Conservation (phyloP, 2,329 filamentous ascomycete species). For the Ophiostoma sp. region DNA sequence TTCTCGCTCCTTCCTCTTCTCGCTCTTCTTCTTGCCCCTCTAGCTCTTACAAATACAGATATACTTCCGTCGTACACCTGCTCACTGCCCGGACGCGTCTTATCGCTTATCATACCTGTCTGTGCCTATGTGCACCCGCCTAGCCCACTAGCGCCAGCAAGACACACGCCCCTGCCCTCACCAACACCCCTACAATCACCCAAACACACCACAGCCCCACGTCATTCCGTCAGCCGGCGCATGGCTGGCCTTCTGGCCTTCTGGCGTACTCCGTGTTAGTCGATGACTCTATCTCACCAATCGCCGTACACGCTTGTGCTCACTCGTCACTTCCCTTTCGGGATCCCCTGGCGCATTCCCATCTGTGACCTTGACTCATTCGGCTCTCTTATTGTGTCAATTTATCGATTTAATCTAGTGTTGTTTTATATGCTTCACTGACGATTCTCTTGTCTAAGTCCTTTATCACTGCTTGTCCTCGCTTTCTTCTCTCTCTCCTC, state of each 20-base stretch:
- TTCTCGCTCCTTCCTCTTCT: not conserved
- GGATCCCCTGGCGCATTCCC: conserved; percentile 4
- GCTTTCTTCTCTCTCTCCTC: too few relatives aligned
- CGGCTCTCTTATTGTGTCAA: conserved; percentile 3
- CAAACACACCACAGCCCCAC: conserved; percentile 15
- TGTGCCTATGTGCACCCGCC: not conserved
- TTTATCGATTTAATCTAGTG: not conserved
- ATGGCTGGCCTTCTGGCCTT: not conserved
- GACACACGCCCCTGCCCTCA: not conserved
- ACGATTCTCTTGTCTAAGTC: not conserved
- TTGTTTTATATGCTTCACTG: not conserved
- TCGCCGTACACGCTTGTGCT: conserved; percentile 12
- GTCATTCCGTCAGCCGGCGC: conserved; percentile 16
- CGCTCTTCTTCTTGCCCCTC: not conserved
- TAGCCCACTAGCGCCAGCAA: not conserved
- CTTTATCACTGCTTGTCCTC: too few relatives aligned
- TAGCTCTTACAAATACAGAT: not conserved
- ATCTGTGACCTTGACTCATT: conserved; percentile 1
- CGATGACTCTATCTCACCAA: conserved; percentile 2
- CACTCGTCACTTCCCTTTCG: conserved; percentile 8
- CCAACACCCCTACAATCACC: not conserved
- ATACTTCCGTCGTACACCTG: not conserved
- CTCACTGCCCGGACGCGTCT: conserved; percentile 2
- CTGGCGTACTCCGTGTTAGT: not conserved
- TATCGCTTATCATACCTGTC: not conserved